Percentiles rank a stretch among this genome's conserved stretches.
Conservation (phyloP, 345 rosid species). For the Cardamine occulta region DNA sequence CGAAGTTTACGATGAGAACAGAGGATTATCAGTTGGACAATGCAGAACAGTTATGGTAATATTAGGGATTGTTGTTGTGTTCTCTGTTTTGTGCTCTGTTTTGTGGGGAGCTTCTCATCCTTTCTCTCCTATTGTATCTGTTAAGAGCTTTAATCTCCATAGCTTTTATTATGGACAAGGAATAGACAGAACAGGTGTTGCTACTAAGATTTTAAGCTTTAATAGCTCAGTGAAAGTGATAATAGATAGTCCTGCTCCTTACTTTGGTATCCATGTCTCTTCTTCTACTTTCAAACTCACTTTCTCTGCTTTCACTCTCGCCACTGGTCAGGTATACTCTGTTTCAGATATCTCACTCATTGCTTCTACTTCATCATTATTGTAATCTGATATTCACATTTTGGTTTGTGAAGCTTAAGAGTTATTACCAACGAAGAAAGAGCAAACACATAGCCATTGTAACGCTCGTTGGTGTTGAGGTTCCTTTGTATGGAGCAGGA, state of each 20-base stretch:
- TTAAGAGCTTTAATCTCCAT: slow-evolving; percentile 63
- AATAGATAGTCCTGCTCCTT: slow-evolving; percentile 70
- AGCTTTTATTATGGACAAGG: slow-evolving; percentile 81
- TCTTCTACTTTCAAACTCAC: slow-evolving; percentile 63
- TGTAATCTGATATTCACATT: neutral
- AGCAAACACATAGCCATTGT: slow-evolving; percentile 56
- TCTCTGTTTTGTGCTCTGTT: slow-evolving; percentile 71
- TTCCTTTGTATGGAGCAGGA: slow-evolving; percentile 87
- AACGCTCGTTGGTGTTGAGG: slow-evolving; percentile 53
- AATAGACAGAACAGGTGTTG: slow-evolving; percentile 74
- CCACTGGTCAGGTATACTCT: slow-evolving; percentile 67
- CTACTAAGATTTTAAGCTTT: slow-evolving; percentile 70
- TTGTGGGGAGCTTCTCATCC: slow-evolving; percentile 86
- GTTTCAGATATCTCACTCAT: neutral
- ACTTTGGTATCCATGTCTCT: slow-evolving; percentile 84
- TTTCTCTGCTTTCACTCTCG: slow-evolving; percentile 63
- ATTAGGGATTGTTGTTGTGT: slow-evolving; percentile 52
- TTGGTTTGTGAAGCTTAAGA: slow-evolving; percentile 54
- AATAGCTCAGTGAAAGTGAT: slow-evolving; percentile 66
- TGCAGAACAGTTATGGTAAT: slow-evolving; percentile 61
- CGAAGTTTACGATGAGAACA: slow-evolving; percentile 46
- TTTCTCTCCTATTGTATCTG: slow-evolving; percentile 56
- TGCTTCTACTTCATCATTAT: neutral
- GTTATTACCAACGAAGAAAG: slow-evolving; percentile 81
- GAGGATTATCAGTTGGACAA: slow-evolving; percentile 51